Base-by-base conservation (phyloP, 2,329 filamentous ascomycete species). In the Aspergillus hiratsukae region DNA sequence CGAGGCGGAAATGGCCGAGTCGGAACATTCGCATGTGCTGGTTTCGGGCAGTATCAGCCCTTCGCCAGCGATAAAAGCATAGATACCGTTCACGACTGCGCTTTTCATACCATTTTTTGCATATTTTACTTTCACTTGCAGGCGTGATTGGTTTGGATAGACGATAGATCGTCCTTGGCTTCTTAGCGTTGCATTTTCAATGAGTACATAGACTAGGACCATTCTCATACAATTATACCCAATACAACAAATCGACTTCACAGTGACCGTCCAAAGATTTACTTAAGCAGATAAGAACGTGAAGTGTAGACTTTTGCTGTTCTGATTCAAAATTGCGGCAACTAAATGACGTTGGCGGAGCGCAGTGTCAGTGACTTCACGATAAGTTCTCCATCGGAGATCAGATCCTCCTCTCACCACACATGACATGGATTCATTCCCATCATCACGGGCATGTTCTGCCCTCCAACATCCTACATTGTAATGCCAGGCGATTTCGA, bases 361-460 rank as follows among this genome's bases (percentile, higher is more conserved):
- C 10, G 19, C 17, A 14, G 19, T 17, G 23, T 23, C 23, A 11
- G 19, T 46, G 23, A 25, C 43, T 46, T 46, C 23, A 46, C 21
- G 35, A 43, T 46, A 28, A 48, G 17, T 2, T 10, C 48, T 53
- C 6, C 2, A 35, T 19, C 29, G 27, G 19, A 27, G n/a, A 41
- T 19, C 14, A 23, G 21, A 23, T 49, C 21, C 27, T 35, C 5
- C 11, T 35, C 17, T 11, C 43, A 28, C 43, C 51, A 49, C 43
- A 37, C 45, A 55, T 58, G 58, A 60, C 48, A 69, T 69, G 66
- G 66, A 49, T 52, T 51, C 55, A 50, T 45, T 52, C 53, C 41
- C 49, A 41, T 46, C 46, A 48, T 61, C 55, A 65, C 65, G 70
- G 69, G 66, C 65, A 72, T 72, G 68, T 66, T 67, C 68, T 70